phyloP scores from a whole-genome alignment of 176 grass and related monocot species.

The Cenchrus americanus region DNA sequence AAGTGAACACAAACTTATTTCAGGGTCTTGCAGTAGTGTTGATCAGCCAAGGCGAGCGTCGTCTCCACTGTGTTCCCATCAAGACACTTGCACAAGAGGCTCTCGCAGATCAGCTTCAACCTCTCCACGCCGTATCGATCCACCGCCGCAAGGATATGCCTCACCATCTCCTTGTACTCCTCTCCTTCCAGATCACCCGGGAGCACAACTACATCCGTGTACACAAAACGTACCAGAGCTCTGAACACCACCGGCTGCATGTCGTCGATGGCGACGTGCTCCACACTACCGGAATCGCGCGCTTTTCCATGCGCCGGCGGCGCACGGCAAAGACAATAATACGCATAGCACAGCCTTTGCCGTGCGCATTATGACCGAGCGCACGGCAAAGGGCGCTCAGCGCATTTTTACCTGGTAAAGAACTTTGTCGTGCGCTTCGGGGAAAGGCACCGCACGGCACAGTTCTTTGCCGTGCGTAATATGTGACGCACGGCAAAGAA shows the following conservation, averaged over 20 bases:
- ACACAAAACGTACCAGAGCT: slow-evolving; percentile 44
- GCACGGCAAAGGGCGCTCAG: no score
- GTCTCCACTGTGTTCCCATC: slow-evolving; percentile 16
- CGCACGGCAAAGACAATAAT: no score
- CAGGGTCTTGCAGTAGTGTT: slow-evolving; percentile 6
- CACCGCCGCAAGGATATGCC: slow-evolving; percentile 41
- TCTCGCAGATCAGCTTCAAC: slow-evolving; percentile 25
- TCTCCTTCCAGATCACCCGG: neutral
- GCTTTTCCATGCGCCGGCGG: no score
- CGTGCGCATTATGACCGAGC: no score
- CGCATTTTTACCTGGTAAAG: no score
- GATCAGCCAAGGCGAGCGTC: slow-evolving; percentile 33
- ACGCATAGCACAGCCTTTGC: no score
- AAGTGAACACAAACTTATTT: slow-evolving; percentile 39
- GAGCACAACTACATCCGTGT: slow-evolving; percentile 1
- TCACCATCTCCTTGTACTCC: neutral
- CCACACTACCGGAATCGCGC: no score
- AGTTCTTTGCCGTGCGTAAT: no score
- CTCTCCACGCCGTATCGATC: slow-evolving; percentile 44
- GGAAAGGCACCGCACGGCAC: no score
- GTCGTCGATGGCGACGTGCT: slow-evolving; percentile 32
- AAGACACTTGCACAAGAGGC: slow-evolving; percentile 21
- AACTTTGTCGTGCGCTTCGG: no score
- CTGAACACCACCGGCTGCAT: slow-evolving; percentile 42
- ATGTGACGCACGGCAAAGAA: no score